A percentile compares a stretch with the other conserved stretches of the same genome.
Conservation (phyloP, 345 rosid genomes). For the Draba incana region DNA sequence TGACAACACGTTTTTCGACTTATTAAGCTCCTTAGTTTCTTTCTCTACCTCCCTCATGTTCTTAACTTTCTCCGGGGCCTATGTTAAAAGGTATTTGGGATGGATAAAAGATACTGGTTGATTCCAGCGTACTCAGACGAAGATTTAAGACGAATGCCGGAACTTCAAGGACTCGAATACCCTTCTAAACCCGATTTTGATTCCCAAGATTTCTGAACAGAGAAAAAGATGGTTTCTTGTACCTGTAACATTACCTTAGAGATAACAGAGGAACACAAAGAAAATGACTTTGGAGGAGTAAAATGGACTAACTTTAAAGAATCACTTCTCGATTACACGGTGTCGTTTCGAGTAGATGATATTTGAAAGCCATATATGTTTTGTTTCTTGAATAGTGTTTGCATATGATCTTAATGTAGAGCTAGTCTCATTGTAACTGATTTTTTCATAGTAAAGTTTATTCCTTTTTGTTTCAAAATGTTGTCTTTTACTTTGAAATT, state of each 20-base stretch:
- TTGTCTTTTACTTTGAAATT: background rate
- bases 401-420: constrained; percentile 25
- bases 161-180: constrained; percentile 93
- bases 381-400: background rate
- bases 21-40: constrained; percentile 1
- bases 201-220: constrained; percentile 66
- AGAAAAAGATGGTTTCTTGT: constrained; percentile 20
- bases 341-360: constrained; percentile 3
- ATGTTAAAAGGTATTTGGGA: too few relatives aligned
- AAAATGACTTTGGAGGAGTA: constrained; percentile 2
- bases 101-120: constrained; percentile 77
- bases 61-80: background rate
- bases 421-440: constrained; percentile 15
- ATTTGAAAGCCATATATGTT: background rate
- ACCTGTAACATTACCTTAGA: too few relatives aligned
- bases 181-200: constrained; percentile 83
- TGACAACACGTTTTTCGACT: too few relatives aligned
- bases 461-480: constrained; percentile 14
- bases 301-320: constrained; percentile 1
- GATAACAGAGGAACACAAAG: constrained; percentile 6
- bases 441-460: background rate
- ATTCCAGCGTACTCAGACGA: constrained; percentile 86
- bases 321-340: constrained; percentile 2
- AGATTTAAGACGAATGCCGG: constrained; percentile 79
- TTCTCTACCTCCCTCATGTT: background rate